These are phyloP conservation scores for Diaporthe helianthi DNA, from an alignment of 2,329 filamentous ascomycete species.

Conservation along the genomic window DNA sequence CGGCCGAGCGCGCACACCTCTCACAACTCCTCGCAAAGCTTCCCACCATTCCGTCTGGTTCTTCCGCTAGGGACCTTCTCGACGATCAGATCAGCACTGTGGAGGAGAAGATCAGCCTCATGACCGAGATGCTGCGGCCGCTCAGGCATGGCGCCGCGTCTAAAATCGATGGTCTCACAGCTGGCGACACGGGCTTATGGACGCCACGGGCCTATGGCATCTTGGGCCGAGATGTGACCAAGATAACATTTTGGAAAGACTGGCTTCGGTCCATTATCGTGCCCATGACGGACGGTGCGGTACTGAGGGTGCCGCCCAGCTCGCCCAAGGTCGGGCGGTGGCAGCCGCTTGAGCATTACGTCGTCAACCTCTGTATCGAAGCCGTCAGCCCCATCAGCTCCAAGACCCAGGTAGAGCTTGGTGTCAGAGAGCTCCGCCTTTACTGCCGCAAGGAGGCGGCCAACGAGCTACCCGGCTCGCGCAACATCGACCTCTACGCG, in stretches of 20 bases:
- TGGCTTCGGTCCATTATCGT: slow-evolving; percentile 95
- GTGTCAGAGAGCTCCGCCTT: slow-evolving; percentile 85
- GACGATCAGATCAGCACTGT: slow-evolving; percentile 96
- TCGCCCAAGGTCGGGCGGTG: slow-evolving; percentile 92
- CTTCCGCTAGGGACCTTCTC: slow-evolving; percentile 78
- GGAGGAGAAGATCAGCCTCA: slow-evolving; percentile 95
- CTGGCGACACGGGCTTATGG: slow-evolving; percentile 96
- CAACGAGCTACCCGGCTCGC: slow-evolving; percentile 91
- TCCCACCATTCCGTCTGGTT: slow-evolving; percentile 80
- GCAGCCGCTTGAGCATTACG: slow-evolving; percentile 96
- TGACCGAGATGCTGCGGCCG: slow-evolving; percentile 94
- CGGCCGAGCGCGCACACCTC: slow-evolving; percentile 85
- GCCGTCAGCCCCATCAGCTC: slow-evolving; percentile 91
- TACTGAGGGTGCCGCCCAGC: slow-evolving; percentile 83
- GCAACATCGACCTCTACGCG: slow-evolving; percentile 91
- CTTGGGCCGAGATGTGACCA: slow-evolving; percentile 80
- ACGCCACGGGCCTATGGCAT: slow-evolving; percentile 93
- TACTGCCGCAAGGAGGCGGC: slow-evolving; percentile 91
- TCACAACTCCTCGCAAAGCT: slow-evolving; percentile 87
- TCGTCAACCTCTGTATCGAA: slow-evolving; percentile 95
- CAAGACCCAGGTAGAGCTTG: slow-evolving; percentile 93
- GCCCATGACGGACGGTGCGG: slow-evolving; percentile 88
- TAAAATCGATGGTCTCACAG: slow-evolving; percentile 95
- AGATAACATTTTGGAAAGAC: slow-evolving; percentile 97
- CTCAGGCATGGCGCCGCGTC: slow-evolving; percentile 93